phyloP scores from a whole-genome alignment of 2,329 filamentous ascomycete genomes.

The Aspergillus sp. region DNA sequence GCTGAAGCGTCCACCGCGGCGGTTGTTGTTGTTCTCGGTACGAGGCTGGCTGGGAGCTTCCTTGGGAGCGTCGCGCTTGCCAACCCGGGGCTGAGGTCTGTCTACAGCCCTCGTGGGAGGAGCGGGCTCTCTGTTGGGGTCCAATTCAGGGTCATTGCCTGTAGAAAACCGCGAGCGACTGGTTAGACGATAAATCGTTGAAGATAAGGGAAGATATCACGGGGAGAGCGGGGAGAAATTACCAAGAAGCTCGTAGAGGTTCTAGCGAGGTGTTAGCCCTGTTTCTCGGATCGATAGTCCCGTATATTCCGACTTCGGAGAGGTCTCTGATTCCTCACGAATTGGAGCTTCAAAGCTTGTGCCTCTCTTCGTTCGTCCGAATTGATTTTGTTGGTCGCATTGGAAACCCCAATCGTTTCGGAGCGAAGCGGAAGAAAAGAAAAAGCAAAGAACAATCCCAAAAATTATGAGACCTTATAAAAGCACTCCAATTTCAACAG shows the following conservation, averaged over 20 bases:
- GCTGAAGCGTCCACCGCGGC: conserved; percentile 54
- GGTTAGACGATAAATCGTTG: conserved; percentile 24
- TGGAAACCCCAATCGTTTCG: too few species aligned
- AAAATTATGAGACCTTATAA: too few species aligned
- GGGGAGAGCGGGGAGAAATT: conserved; percentile 40
- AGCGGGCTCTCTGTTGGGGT: conserved; percentile 70
- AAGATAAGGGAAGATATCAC: conserved; percentile 5
- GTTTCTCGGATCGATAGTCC: not conserved
- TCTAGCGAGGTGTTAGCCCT: conserved; percentile 58
- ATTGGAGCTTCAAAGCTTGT: not conserved
- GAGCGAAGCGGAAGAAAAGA: too few species aligned
- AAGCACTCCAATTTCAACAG: not conserved
- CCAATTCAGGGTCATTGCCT: conserved; percentile 69
- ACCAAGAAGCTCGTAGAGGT: conserved; percentile 98
- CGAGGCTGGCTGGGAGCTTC: conserved; percentile 59
- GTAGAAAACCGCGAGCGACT: conserved; percentile 27
- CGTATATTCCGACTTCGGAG: not conserved
- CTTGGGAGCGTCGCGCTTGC: conserved; percentile 83
- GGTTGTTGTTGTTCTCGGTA: conserved; percentile 33
- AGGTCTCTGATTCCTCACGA: not conserved
- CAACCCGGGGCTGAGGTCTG: conserved; percentile 71
- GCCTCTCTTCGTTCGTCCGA: not conserved
- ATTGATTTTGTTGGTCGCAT: not conserved
- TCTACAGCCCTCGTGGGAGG: conserved; percentile 86
- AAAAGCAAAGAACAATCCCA: too few species aligned